Conservation (phyloP, 2,329 filamentous ascomycete species). For the Trichoderma afroharzianum region DNA sequence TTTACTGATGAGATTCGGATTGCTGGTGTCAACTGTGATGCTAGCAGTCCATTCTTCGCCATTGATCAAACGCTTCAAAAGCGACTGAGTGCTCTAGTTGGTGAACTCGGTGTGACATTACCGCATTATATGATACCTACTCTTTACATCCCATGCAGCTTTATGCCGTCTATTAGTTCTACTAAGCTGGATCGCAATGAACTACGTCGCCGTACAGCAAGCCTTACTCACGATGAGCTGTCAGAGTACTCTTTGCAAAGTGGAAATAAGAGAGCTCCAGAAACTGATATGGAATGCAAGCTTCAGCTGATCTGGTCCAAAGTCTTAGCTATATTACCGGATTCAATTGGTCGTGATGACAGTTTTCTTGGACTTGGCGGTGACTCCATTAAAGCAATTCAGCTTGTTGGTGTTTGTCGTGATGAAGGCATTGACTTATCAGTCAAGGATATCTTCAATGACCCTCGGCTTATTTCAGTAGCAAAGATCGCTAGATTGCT, state of each 20-base stretch:
- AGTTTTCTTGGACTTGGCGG: slow-evolving; percentile 29
- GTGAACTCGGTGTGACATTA: not conserved
- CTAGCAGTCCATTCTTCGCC: slow-evolving; percentile 12
- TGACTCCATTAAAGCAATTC: slow-evolving; percentile 27
- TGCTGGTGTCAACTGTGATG: not conserved
- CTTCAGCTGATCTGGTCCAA: slow-evolving; percentile 13
- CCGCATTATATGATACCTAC: slow-evolving; percentile 8
- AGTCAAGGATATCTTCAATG: slow-evolving; percentile 21
- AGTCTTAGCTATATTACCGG: not conserved
- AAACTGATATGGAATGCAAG: slow-evolving; percentile 10
- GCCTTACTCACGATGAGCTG: not conserved
- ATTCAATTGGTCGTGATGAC: slow-evolving; percentile 29
- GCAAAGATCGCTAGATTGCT: not conserved
- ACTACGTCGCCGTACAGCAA: not conserved
- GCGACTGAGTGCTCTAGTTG: not conserved
- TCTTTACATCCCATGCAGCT: slow-evolving; percentile 1
- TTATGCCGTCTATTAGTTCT: slow-evolving; percentile 7
- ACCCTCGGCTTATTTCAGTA: slow-evolving; percentile 18
- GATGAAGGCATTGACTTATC: slow-evolving; percentile 12
- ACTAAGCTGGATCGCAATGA: slow-evolving; percentile 2
- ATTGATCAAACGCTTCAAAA: slow-evolving; percentile 9
- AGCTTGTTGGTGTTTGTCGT: slow-evolving; percentile 17
- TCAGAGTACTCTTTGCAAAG: not conserved
- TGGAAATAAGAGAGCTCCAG: not conserved
- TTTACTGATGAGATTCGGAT: not conserved